Evolutionary conservation across 73 alveolate species (phyloP), one percentile per base, ranked within the genome.

Genomic region (Stentor coeruleus): DNA sequence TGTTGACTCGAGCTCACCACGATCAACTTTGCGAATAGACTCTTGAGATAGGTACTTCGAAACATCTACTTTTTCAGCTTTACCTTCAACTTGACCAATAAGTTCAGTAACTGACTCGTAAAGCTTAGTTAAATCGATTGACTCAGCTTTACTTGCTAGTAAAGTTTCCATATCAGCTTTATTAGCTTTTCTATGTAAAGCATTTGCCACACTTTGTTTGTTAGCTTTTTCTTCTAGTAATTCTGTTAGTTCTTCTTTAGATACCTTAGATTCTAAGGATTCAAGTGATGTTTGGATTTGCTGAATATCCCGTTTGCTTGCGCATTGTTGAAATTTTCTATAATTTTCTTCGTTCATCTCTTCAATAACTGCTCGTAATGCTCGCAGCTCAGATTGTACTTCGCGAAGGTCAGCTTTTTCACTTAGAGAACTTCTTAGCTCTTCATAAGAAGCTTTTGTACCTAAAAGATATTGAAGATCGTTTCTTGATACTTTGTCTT

Each of bases 151-250:
- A 20, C 84, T 82, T 59, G 77, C 94, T 35, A 90, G 79, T 3
- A 88, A 37, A 35, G 75, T 82, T 33, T 94, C 95, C 39, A 96
- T 86, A 58, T 96, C 99, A 77, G 74, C 91, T 84, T 91, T 85
- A 81, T 90, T 96, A 3, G 97, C 99, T 74, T 96, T 96, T 66
- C 97, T 90, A 84, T 96, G 97, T 41, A 96, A 93, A 58, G 98
- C 96, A 88, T 89, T 92, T 14, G 96, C 91, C 26, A 96, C 98
- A 81, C 91, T 88, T 72, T 94, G 96, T 91, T 96, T 96, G 77
- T 91, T 94, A 31, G 98, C 98, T 89, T 96, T 96, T 38, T 76
- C 72, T 81, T 92, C 91, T 37, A 96, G 88, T 3, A 87, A 88
- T 80, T 96, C 98, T 58, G 90, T 92, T 15, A 96, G 93, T 80